Base-by-base conservation (phyloP, 768 basidiomycete species). In the Flagelloscypha sp. region DNA sequence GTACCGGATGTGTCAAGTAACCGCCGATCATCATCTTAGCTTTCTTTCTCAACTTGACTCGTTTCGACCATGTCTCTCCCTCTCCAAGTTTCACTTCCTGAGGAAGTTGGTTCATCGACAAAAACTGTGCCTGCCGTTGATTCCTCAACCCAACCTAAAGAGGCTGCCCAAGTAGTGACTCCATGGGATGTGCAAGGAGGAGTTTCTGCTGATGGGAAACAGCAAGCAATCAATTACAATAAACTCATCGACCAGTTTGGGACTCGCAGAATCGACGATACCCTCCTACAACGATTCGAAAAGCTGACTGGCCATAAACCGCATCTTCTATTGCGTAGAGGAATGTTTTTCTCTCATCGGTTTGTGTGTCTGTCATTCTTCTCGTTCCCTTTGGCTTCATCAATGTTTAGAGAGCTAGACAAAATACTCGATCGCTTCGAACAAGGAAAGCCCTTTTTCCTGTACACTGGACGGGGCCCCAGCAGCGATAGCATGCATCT, bases 341-440 rank as follows among this genome's bases (percentile, higher is more conserved):
- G 89, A 11, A 87, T 85, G 75, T 99, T 98, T 67, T 99, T 97
- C 62, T 97, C 93, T 12, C 95, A 99, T 62, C 80, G 94, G 93
- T 88, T 46, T 45, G 76, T 56, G 15, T 9, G 7, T 10, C 9
- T 27, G 28, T 25, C 33, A 27, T 50, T 35, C 28, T 27, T 7
- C 7, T 15, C 24, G 11, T 15, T 5, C 10, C 30, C 24, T 2
- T 5, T 13, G 28, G 7, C 20, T 30, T 35, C 12, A 22, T 16
- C 21, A 17, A 22, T 16, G 32, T 24, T 23, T 24, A n/a, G 21
- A 34, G 95, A 99, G 36, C 79, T 99, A 48, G 83, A 92, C 61
- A 76, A 76, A 48, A 95, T 99, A 36, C 64, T 99, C 40, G 90
- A 95, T 58, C 81, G 90, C 42, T 97, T 86, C 57, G 94, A 98